These are phyloP conservation scores for Irpex lacteus DNA, from an alignment of 1,284 basidiomycete genomes.

Conservation along the genomic window DNA sequence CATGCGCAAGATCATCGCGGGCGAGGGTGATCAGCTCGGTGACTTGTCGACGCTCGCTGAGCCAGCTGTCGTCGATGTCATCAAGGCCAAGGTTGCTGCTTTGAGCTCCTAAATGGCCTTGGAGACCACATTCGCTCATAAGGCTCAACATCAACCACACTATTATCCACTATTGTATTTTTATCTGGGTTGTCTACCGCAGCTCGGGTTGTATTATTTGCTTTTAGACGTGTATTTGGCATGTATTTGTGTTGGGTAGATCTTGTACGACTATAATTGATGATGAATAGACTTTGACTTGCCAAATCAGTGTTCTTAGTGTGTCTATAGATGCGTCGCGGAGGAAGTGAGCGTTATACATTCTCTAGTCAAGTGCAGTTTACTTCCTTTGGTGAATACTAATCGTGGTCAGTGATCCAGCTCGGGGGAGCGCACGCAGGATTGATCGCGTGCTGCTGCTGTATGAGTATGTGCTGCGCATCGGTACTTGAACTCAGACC, in stretches of 20 bases:
- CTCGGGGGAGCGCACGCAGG: too few species aligned
- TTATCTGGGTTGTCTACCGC: background rate
- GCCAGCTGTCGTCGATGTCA: conserved; percentile 76
- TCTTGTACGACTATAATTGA: background rate
- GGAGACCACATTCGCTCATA: background rate
- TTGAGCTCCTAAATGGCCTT: background rate
- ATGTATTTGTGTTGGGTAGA: background rate
- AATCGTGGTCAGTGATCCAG: too few species aligned
- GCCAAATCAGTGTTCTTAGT: too few species aligned
- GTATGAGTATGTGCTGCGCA: too few species aligned
- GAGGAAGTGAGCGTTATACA: too few species aligned
- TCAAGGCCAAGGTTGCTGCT: conserved; percentile 71
- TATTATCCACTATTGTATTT: conserved; percentile 1
- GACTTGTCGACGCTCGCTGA: conserved; percentile 92
- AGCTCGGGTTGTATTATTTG: background rate
- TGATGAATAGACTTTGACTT: background rate
- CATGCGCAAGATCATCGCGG: conserved; percentile 92
- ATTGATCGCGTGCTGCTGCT: too few species aligned
- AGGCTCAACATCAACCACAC: background rate
- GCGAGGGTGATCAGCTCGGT: conserved; percentile 91
- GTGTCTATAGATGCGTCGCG: too few species aligned
- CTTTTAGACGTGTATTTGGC: background rate
- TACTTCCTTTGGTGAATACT: too few species aligned
- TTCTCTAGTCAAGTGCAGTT: too few species aligned
- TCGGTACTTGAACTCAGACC: too few species aligned